These are phyloP conservation scores for Oehlia diaphana DNA, from an alignment of 192 early-diverging fungal genomes.

Conservation along the genomic window DNA sequence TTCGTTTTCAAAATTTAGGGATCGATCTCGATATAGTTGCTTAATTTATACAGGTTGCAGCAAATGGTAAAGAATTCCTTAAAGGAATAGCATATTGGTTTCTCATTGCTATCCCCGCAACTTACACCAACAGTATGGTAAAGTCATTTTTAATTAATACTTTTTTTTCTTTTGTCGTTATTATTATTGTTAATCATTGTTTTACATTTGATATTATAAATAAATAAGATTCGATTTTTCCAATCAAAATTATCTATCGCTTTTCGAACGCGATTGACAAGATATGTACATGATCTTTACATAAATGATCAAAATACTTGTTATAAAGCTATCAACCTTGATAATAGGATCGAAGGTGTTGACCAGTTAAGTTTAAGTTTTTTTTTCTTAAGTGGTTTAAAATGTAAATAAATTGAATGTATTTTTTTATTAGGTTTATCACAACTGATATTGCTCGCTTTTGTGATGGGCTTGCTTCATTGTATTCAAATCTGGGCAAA, in stretches of 20 bases:
- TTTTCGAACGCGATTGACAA: conserved; percentile 84
- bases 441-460: conserved; percentile 92
- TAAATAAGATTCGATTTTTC: conserved; percentile 58
- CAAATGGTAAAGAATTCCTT: conserved; percentile 77
- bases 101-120: conserved; percentile 90
- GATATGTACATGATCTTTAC: conserved; percentile 85
- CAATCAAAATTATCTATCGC: conserved; percentile 76
- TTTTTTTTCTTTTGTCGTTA: neutral
- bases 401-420: neutral
- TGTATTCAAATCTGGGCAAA: conserved; percentile 96
- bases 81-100: conserved; percentile 86
- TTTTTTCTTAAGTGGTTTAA: neutral
- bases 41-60: conserved; percentile 56
- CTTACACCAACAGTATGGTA: conserved; percentile 98
- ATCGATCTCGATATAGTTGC: neutral
- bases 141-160: conserved; percentile 35
- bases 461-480: conserved; percentile 80
- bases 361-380: conserved; percentile 65
- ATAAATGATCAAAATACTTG: conserved; percentile 79
- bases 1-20: too few species aligned
- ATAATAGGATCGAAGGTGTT: conserved; percentile 83
- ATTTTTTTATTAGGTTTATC: conserved; percentile 50
- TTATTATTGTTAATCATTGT: neutral
- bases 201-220: neutral
- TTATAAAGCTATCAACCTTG: conserved; percentile 89